phyloP scores from a whole-genome alignment of 495 filamentous ascomycete species.

The Penicillium tannophilum region DNA sequence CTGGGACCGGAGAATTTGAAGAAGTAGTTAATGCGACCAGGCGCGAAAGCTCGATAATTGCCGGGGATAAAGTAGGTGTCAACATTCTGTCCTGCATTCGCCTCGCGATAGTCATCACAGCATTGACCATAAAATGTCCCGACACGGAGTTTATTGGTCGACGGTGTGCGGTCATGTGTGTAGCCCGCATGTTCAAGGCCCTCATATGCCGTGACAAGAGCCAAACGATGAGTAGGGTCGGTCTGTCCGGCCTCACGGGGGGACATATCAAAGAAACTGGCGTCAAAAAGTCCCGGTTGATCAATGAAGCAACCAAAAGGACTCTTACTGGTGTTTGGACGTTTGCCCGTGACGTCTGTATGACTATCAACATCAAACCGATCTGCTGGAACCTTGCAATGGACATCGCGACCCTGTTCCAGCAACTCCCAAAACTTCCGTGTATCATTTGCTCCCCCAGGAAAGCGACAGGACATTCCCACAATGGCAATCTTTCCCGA shows the following conservation, averaged over 20 bases:
- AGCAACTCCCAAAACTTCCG: conserved; percentile 47
- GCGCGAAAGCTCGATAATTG: conserved; percentile 68
- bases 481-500: conserved; percentile 41
- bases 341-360: conserved; percentile 44
- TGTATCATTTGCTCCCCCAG: conserved; percentile 27
- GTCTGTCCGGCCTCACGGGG: conserved; percentile 58
- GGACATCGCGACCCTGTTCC: conserved; percentile 40
- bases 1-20: conserved; percentile 71
- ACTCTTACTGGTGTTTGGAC: conserved; percentile 31
- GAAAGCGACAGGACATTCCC: conserved; percentile 43
- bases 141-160: conserved; percentile 45
- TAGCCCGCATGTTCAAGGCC: conserved; percentile 74
- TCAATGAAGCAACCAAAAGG: conserved; percentile 41
- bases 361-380: conserved; percentile 49
- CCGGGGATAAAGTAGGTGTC: conserved; percentile 82
- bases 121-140: conserved; percentile 80
- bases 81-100: conserved; percentile 71
- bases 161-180: conserved; percentile 17
- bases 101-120: conserved; percentile 77
- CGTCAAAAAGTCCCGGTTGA: conserved; percentile 30
- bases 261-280: conserved; percentile 35
- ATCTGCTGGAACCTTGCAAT: conserved; percentile 38
- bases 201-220: conserved; percentile 72
- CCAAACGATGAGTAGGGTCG: conserved; percentile 76
- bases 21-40: conserved; percentile 49